Evolutionary conservation across 306 rosid species (phyloP).

Genomic region (Oxytropis ochrocephala): DNA sequence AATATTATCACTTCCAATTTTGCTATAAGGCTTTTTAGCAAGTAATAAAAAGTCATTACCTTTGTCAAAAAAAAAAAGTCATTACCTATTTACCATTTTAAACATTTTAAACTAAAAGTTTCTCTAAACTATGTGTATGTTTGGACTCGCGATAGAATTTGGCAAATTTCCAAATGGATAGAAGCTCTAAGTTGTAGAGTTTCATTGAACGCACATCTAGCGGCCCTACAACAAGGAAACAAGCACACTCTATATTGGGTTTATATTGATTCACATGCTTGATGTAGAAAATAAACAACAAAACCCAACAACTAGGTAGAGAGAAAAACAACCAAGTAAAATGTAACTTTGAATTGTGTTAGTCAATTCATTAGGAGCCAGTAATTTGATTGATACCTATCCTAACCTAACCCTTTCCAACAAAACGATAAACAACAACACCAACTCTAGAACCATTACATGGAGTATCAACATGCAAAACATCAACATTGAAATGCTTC

Average conservation of each 20-base stretch:
- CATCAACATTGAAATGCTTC: slow-evolving; percentile 54
- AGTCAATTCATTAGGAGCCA: neutral
- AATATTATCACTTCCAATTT: too few species aligned
- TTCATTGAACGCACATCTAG: too few species aligned
- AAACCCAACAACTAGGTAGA: neutral
- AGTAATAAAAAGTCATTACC: neutral
- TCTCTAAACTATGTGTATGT: neutral
- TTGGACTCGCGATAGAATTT: too few species aligned
- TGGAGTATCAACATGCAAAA: slow-evolving; percentile 51
- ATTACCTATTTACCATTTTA: too few species aligned
- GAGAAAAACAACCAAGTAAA: neutral
- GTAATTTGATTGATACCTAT: neutral
- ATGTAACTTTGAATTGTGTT: neutral
- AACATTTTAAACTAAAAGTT: too few species aligned
- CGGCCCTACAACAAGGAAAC: too few species aligned
- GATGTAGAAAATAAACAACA: neutral
- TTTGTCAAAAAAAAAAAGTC: too few species aligned
- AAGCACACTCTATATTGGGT: too few species aligned
- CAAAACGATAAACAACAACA: slow-evolving; percentile 60
- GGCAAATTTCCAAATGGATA: too few species aligned
- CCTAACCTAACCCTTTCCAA: slow-evolving; percentile 20
- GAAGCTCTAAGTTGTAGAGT: too few species aligned
- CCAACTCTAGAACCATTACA: slow-evolving; percentile 59
- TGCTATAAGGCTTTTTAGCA: too few species aligned
- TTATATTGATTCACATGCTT: neutral